Evolutionary conservation across 2,329 filamentous ascomycete genomes (phyloP), one percentile per base, ranked within the genome.

Genomic region (Paraphaeosphaeria minitans): DNA sequence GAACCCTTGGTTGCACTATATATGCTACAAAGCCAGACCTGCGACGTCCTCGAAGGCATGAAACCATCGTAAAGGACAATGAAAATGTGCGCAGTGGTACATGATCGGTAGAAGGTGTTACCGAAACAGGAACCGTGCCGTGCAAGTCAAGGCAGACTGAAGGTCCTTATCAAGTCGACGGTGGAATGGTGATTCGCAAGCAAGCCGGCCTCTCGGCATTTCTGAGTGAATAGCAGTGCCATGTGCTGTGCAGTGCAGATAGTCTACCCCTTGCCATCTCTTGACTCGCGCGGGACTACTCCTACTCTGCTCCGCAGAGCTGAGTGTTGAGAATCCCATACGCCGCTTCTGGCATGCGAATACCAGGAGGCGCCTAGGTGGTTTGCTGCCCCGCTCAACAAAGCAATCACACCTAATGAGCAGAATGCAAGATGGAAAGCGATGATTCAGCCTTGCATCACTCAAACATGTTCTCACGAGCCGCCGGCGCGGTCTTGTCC

Each of bases 391-490:
- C 19, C 35, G 24, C 19, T 29, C 41, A 43, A 43, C 41, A 39
- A n/a, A n/a, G 16, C 7, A 39, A 8, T 16, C 37, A 16, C 7
- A 6, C 4, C 8, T 31, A 8, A 16, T 14, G 7, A 16, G 33
- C 50, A 24, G 10, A 42, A 53, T 53, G 37, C 37, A 53, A 14
- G n/a, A 7, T 29, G 22, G 27, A 22, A 22, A 13, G 47, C n/a
- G 50, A 53, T 53, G 24, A 53, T 43, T 53, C 50, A 31, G 50
- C 50, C 50, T 53, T 53, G 50, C 35, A 42, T 52, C 19, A 19
- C 49, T 52, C 42, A 43, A 37, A 53, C 50, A 43, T 45, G 29
- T 35, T 39, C 43, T 33, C 41, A 19, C 51, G 14, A 24, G 14
- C 33, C 13, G 29, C 29, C 9, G 29, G 29, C 27, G 51, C 41